phyloP scores from a whole-genome alignment of 2,329 filamentous ascomycete species.

The Fusarium nematophilum region DNA sequence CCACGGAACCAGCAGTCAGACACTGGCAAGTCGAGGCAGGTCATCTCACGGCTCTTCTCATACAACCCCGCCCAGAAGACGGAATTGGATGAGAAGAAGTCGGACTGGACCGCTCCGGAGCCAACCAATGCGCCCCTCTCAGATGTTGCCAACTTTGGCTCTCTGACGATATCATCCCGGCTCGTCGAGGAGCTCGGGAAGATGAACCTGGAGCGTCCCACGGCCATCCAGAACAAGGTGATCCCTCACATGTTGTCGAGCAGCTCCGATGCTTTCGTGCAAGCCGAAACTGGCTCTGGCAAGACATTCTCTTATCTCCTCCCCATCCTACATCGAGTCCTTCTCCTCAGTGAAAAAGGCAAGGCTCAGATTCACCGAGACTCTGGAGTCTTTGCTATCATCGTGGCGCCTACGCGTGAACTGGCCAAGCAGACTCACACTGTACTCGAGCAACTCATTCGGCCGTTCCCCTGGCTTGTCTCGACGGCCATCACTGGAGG shows the following conservation, averaged over 20 bases:
- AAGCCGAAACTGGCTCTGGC: constrained; percentile 96
- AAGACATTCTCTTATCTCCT: constrained; percentile 97
- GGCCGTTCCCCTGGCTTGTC: constrained; percentile 94
- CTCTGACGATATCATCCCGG: constrained; percentile 82
- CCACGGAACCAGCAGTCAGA: constrained; percentile 38
- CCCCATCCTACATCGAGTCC: constrained; percentile 89
- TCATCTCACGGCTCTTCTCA: constrained; percentile 93
- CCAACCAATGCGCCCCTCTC: constrained; percentile 92
- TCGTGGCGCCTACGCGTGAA: constrained; percentile 94
- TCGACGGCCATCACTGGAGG: constrained; percentile 83
- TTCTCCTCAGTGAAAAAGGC: constrained; percentile 74
- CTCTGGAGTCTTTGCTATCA: constrained; percentile 91
- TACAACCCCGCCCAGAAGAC: constrained; percentile 84
- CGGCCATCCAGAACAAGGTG: constrained; percentile 92
- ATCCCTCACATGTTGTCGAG: constrained; percentile 83
- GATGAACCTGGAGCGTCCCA: constrained; percentile 89
- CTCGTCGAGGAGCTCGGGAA: constrained; percentile 88
- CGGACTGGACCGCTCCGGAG: constrained; percentile 68
- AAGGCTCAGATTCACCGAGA: constrained; percentile 78
- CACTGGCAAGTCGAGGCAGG: constrained; percentile 57
- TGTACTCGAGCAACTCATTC: constrained; percentile 85
- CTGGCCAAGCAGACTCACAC: constrained; percentile 92
- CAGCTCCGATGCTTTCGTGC: constrained; percentile 92
- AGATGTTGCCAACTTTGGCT: constrained; percentile 87
- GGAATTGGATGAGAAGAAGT: constrained; percentile 62